Percentiles rank a stretch among this genome's conserved stretches.
phyloP scores from a whole-genome alignment of 257 asterid species.

The Catharanthus roseus region DNA sequence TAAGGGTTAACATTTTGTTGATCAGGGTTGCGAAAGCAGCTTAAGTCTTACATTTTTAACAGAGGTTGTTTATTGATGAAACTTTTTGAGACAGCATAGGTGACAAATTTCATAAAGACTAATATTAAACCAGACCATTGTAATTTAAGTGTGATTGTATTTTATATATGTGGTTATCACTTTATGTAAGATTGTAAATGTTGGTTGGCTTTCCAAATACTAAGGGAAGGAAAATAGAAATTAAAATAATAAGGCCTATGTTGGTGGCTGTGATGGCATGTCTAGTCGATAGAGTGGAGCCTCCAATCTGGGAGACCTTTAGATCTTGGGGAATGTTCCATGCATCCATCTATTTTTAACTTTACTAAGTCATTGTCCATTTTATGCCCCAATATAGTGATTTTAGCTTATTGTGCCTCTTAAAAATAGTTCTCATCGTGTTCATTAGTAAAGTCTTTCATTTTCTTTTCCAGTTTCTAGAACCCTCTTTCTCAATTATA shows the following conservation, averaged over 20 bases:
- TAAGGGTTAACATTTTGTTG: neutral
- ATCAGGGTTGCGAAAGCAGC: neutral
- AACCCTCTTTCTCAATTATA: neutral
- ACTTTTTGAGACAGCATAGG: neutral
- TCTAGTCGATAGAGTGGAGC: too few species aligned
- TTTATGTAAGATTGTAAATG: neutral
- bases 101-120: neutral
- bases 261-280: too few species aligned
- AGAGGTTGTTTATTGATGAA: neutral
- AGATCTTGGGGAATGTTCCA: too few species aligned
- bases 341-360: neutral
- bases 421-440: neutral
- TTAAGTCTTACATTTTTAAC: neutral
- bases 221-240: neutral
- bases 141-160: neutral
- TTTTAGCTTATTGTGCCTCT: slow-evolving; percentile 3
- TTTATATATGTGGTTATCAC: neutral
- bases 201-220: neutral
- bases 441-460: neutral
- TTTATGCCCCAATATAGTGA: neutral
- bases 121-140: neutral
- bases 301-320: too few species aligned
- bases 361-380: neutral
- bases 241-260: neutral
- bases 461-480: neutral